These are phyloP conservation scores for Excoecaria agallocha DNA, from an alignment of 345 rosid species.

Conservation along the genomic window DNA sequence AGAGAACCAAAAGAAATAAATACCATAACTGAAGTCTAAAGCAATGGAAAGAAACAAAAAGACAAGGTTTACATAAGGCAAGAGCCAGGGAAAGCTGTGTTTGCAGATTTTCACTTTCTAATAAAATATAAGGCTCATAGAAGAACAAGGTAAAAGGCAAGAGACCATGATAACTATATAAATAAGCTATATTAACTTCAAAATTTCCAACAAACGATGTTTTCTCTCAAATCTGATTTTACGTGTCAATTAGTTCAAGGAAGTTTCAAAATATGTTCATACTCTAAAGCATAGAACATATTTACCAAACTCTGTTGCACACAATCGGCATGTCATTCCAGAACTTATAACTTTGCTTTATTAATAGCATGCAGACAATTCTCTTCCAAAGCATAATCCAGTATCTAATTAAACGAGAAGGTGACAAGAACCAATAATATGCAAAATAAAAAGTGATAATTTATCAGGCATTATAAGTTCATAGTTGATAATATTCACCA, in stretches of 20 bases:
- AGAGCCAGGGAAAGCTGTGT: neutral
- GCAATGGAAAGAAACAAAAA: neutral
- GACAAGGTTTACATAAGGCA: neutral
- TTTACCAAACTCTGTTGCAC: neutral
- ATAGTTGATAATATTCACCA: neutral
- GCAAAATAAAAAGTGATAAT: neutral
- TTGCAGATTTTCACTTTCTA: neutral
- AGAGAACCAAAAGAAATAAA: conserved; percentile 11
- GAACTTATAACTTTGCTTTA: neutral
- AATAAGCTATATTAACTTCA: neutral
- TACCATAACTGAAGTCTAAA: neutral
- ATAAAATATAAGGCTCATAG: neutral
- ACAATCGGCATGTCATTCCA: neutral
- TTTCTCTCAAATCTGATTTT: neutral
- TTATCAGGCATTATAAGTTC: neutral
- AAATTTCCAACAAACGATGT: neutral
- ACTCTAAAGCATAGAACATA: neutral
- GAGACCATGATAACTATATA: neutral
- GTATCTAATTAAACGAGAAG: neutral
- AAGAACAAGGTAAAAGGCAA: neutral
- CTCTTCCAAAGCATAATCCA: neutral
- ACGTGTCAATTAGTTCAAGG: neutral
- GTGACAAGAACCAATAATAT: neutral
- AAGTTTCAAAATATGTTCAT: neutral
- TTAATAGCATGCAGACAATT: neutral